phyloP scores from a whole-genome alignment of 1,284 basidiomycete species.

The Melampsora medusae region DNA sequence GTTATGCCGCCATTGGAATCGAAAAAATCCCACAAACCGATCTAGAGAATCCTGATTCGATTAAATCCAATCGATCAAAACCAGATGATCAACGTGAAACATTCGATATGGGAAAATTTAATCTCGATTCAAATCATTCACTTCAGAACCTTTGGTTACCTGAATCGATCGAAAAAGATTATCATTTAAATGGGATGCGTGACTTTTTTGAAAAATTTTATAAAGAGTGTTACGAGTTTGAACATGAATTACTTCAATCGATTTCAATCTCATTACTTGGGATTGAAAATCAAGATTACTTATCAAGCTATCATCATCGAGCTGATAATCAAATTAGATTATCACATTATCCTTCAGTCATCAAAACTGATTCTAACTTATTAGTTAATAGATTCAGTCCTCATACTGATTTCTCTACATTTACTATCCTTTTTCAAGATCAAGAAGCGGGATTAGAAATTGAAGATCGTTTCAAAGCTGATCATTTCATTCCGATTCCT shows the following conservation, averaged over 20 bases:
- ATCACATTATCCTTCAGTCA: constrained; percentile 61
- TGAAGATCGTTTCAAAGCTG: constrained; percentile 61
- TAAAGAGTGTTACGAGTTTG: constrained; percentile 58
- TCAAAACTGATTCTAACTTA: constrained; percentile 52
- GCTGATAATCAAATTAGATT: constrained; percentile 64
- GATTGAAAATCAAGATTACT: constrained; percentile 58
- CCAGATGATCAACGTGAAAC: constrained; percentile 63
- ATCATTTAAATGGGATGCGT: constrained; percentile 62
- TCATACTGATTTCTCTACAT: constrained; percentile 64
- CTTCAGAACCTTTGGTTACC: constrained; percentile 63
- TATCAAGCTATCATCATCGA: constrained; percentile 58
- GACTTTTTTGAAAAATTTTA: constrained; percentile 62
- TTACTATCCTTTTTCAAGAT: constrained; percentile 65
- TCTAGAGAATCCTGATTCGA: constrained; percentile 53
- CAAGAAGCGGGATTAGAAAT: constrained; percentile 65
- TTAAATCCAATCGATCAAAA: constrained; percentile 54
- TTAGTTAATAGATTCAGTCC: constrained; percentile 61
- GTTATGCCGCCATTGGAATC: constrained; percentile 55
- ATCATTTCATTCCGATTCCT: constrained; percentile 60
- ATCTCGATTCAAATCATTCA: not conserved
- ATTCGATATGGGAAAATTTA: constrained; percentile 60
- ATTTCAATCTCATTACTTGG: constrained; percentile 61
- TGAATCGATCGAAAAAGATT: constrained; percentile 52
- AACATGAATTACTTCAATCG: constrained; percentile 60
- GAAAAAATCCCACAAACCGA: constrained; percentile 57